These are phyloP conservation scores for Solanum ahanhuiri DNA, from an alignment of 257 asterid genomes.

Conservation along the genomic window DNA sequence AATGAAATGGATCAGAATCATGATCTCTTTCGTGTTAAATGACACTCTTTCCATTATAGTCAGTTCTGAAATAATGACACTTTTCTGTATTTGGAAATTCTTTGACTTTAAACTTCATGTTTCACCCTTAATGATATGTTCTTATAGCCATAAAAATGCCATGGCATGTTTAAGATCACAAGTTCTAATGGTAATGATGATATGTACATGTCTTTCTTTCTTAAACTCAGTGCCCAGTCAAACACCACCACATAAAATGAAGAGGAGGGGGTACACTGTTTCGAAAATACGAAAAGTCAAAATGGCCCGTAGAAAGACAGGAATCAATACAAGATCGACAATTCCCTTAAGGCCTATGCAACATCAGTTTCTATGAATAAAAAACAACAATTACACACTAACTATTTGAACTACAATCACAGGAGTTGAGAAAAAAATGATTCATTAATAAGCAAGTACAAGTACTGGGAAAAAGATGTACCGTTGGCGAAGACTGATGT, in stretches of 20 bases:
- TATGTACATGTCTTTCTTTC: not conserved
- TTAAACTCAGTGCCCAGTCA: not conserved
- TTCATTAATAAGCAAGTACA: not conserved
- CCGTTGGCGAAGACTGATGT: conserved; percentile 84
- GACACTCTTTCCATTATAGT: not conserved
- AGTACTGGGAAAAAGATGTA: conserved; percentile 13
- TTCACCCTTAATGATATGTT: not conserved
- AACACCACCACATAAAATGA: not conserved
- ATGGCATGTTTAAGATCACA: not conserved
- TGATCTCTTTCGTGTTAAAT: not conserved
- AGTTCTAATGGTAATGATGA: not conserved
- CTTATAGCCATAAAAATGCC: not conserved
- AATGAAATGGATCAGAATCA: not conserved
- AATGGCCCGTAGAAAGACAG: not conserved
- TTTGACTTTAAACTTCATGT: not conserved
- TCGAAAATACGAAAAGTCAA: not conserved
- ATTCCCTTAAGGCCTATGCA: not conserved
- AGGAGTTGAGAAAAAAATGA: not conserved
- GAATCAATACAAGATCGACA: not conserved
- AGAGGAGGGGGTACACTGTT: not conserved
- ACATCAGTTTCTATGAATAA: not conserved
- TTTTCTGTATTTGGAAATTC: not conserved
- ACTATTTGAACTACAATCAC: not conserved
- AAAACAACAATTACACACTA: not conserved
- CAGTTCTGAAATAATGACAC: not conserved